Conservation (phyloP, 805 yeast genomes). For the Yamadazyma laniorum region DNA sequence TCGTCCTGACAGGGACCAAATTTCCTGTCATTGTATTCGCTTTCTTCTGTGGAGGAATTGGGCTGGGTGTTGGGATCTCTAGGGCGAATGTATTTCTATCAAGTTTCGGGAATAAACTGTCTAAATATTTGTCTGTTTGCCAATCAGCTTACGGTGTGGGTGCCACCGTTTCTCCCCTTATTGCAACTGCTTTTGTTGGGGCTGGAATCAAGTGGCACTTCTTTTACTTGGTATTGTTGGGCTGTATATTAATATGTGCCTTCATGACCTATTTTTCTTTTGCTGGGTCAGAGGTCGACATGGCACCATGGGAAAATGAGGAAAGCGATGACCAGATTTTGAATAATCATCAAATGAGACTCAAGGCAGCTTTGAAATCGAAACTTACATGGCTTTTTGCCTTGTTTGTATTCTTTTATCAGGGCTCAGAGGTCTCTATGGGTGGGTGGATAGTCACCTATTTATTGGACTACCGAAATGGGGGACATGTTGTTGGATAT, state of each 20-base stretch:
- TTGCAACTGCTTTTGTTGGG: slow-evolving; percentile 55
- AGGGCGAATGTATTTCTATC: slow-evolving; percentile 56
- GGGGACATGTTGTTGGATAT: slow-evolving; percentile 51
- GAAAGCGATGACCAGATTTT: slow-evolving; percentile 8
- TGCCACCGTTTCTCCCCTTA: slow-evolving; percentile 67
- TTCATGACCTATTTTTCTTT: slow-evolving; percentile 43
- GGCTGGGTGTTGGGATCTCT: slow-evolving; percentile 47
- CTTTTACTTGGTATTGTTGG: slow-evolving; percentile 49
- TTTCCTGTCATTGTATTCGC: slow-evolving; percentile 50
- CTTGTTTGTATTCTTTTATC: slow-evolving; percentile 54
- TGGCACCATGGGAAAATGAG: slow-evolving; percentile 31
- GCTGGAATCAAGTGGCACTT: slow-evolving; percentile 50
- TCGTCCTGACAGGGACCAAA: slow-evolving; percentile 47
- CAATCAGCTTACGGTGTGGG: slow-evolving; percentile 75
- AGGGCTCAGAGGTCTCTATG: slow-evolving; percentile 67
- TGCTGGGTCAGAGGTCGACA: slow-evolving; percentile 46
- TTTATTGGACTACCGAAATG: slow-evolving; percentile 52
- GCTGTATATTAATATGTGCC: slow-evolving; percentile 31
- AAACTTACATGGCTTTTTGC: slow-evolving; percentile 49
- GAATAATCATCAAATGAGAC: slow-evolving; percentile 11
- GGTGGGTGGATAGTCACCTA: slow-evolving; percentile 76
- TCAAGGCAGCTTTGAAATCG: slow-evolving; percentile 33
- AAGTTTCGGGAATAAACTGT: slow-evolving; percentile 45
- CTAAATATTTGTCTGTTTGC: slow-evolving; percentile 55
- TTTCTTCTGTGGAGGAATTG: slow-evolving; percentile 56